Percentiles rank a stretch among this genome's conserved stretches.
Evolutionary conservation across 2,329 filamentous ascomycete species (phyloP).

Genomic region (Aspergillus texensis): DNA sequence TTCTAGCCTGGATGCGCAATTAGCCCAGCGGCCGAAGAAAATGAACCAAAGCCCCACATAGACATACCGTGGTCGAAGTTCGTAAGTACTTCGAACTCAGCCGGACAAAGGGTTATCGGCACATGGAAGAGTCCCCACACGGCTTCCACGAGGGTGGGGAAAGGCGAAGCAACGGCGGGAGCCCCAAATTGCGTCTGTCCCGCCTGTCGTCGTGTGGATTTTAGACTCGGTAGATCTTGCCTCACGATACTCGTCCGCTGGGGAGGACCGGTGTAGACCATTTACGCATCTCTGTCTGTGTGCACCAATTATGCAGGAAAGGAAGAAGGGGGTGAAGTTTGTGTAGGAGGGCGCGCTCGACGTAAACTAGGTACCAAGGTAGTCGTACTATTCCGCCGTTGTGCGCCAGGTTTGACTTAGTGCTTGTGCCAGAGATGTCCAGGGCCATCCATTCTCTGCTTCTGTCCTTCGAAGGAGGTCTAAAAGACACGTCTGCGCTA

Average conservation of each 20-base stretch:
- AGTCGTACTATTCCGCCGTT: neutral
- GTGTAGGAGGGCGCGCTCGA: neutral
- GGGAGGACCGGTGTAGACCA: neutral
- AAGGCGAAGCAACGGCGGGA: neutral
- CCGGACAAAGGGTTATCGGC: neutral
- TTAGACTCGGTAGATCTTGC: neutral
- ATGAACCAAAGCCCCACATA: neutral
- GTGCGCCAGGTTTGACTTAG: conserved; percentile 22
- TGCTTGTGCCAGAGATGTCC: conserved; percentile 23
- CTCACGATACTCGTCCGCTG: neutral
- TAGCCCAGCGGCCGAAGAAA: neutral
- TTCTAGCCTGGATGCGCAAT: neutral
- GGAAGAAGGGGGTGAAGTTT: neutral
- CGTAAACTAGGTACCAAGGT: neutral
- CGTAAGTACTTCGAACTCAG: neutral
- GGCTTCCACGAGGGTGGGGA: neutral
- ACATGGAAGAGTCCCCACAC: neutral
- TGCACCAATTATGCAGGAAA: neutral
- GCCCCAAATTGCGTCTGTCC: neutral
- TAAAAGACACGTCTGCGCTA: conserved; percentile 26
- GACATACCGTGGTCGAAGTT: neutral
- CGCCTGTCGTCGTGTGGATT: neutral
- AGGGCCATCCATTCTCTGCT: conserved; percentile 27
- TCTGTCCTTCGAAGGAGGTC: conserved; percentile 27
- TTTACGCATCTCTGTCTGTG: neutral